Base-by-base conservation (phyloP, 306 rosid genomes). In the Lagenaria siceraria region DNA sequence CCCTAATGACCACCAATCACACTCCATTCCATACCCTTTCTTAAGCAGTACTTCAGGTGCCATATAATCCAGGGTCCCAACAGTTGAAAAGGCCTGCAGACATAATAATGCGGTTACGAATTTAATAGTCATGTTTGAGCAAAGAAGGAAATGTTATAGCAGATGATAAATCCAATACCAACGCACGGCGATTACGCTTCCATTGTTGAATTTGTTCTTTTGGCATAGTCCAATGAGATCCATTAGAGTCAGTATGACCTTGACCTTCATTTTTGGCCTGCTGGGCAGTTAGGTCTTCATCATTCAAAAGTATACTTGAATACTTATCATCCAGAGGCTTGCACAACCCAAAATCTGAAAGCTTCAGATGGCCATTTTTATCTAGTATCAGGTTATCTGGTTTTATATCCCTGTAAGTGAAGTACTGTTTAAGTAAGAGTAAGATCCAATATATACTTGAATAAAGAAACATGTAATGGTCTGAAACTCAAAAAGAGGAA, bases 1-100 rank as follows among this genome's bases (percentile, higher is more conserved):
- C 78, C 99, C 99, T 77, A 96, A 87, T 25, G 99, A 96, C 99
- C 99, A 96, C 99, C 99, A 96, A 86, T 96, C 99, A 80, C 99
- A 96, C 85, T 96, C 99, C 22, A 96, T 90, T 80, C 97, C 99
- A 78, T 92, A 96, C 51, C 99, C 99, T 83, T 96, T 96, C 91
- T 92, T 96, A 75, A 96, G 91, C 88, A 96, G 78, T 72, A 96
- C 93, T 85, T 96, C 99, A 35, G 99, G 99, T 52, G 99, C 99
- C 99, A 96, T 96, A 80, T 96, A 96, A 86, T 96, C 99, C 82
- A 96, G 98, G 75, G 99, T 96, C 80, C 99, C 99, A 77, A 96
- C 99, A 15, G 99, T 96, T 71, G 99, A 96, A 88, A 85, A 96
- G 35, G 99, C 99, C 99, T 96, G 80, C 55, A 76, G 33, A 78